Percentiles rank a stretch among this genome's conserved stretches.
Conservation (phyloP, 2,329 filamentous ascomycete genomes). For the Neofusicoccum umdonicola region DNA sequence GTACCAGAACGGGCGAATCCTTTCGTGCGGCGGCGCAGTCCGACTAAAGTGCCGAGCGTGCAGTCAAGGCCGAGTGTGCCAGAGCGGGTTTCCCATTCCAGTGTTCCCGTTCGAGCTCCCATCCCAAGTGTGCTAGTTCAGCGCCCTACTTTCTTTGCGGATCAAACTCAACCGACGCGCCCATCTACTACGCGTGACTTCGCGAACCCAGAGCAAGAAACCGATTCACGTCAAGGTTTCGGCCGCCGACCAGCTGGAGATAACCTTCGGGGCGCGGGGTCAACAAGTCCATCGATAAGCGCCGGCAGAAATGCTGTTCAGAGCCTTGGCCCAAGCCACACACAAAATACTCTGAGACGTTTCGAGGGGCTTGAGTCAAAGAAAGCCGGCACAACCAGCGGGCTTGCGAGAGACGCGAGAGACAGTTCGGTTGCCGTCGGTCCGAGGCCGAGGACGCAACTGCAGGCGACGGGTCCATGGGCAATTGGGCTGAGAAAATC, state of each 20-base stretch:
- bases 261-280: not conserved
- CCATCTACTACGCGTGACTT: not conserved
- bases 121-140: not conserved
- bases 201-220: not conserved
- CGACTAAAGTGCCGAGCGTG: not conserved
- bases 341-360: not conserved
- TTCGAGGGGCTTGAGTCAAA: not conserved
- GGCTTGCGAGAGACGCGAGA: not conserved
- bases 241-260: not conserved
- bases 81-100: not conserved
- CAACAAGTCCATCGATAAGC: not conserved
- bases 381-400: not conserved
- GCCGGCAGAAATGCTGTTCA: not conserved
- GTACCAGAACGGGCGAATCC: not conserved
- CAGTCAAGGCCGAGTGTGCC: not conserved
- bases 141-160: conserved; percentile 7
- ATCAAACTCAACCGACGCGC: not conserved
- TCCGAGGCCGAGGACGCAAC: not conserved
- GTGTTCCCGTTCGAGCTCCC: not conserved
- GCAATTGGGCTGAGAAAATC: not conserved
- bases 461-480: not conserved
- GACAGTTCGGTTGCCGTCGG: not conserved
- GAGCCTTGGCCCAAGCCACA: not conserved
- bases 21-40: conserved; percentile 10
- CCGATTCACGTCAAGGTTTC: not conserved